A percentile compares a stretch with the other conserved stretches of the same genome.
Evolutionary conservation across 2,329 filamentous ascomycete genomes (phyloP).

Genomic region (Aspergillus melleus): DNA sequence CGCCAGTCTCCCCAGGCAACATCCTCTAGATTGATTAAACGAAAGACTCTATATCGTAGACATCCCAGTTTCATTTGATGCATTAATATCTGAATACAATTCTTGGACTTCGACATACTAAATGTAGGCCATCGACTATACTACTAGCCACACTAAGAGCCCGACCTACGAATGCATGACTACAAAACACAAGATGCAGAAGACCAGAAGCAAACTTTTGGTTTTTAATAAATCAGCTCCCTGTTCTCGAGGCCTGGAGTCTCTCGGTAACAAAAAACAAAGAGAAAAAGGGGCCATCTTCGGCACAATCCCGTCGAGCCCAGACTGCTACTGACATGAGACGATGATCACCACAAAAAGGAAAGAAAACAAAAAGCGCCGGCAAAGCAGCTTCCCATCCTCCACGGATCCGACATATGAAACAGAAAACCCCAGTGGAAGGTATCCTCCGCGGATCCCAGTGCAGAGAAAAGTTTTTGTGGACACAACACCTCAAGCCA

Average conservation of each 20-base stretch:
- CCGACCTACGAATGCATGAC: background rate
- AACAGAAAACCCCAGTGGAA: slow-evolving; percentile 29
- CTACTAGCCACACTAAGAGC: no score
- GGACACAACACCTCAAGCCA: slow-evolving; percentile 39
- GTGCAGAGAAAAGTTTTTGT: slow-evolving; percentile 33
- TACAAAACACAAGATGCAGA: slow-evolving; percentile 7
- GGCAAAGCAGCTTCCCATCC: slow-evolving; percentile 35
- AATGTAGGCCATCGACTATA: no score
- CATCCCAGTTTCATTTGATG: no score
- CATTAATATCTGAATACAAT: no score
- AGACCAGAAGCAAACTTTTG: slow-evolving; percentile 23
- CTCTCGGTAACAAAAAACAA: slow-evolving; percentile 11
- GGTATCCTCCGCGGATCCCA: slow-evolving; percentile 34
- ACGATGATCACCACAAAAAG: slow-evolving; percentile 30
- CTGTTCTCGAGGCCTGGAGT: slow-evolving; percentile 30
- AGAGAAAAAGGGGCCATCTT: slow-evolving; percentile 23
- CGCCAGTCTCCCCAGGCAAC: no score
- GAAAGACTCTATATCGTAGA: no score
- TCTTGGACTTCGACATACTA: no score
- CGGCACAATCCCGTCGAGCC: slow-evolving; percentile 22
- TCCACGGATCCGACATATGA: slow-evolving; percentile 38
- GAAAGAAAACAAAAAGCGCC: slow-evolving; percentile 26
- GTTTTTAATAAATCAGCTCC: slow-evolving; percentile 25
- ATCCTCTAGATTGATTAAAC: no score
- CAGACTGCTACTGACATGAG: slow-evolving; percentile 25